Base-by-base conservation (phyloP, 768 basidiomycete genomes). In the Macrolepiota dolichaula region DNA sequence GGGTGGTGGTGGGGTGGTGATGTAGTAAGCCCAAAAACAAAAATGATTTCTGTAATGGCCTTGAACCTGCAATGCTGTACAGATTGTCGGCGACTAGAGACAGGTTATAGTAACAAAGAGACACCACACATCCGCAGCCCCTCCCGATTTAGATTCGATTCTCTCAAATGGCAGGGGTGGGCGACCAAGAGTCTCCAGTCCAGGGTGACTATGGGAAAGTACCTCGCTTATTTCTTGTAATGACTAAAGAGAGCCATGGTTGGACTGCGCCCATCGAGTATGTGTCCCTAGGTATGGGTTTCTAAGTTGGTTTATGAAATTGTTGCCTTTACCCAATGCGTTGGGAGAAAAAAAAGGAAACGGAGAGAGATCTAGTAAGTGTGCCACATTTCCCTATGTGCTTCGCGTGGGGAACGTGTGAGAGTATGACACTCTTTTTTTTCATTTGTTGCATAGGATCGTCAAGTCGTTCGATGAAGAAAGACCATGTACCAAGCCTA, bases 351-450 rank as follows among this genome's bases (percentile, higher is more conserved):
- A n/a, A 19, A 1, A 12, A 4, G 22, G 52, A 25, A 54, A 19
- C 10, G 36, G 1, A 12, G 4, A 12, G 52, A 22, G 37, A 54
- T 22, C 35, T 54, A 22, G 2, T 22, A 19, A 36, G 36, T 36
- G 37, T 29, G 36, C 52, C 38, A 13, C 19, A 37, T 19, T 37
- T n/a, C n/a, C 24, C 13, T 7, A n/a, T 47, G 46, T 57, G 46
- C 57, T 58, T 58, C 57, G 57, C 57, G 35, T 58, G 57, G 46
- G 47, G n/a, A n/a, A n/a, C 37, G 47, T 57, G 37, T 24, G 52
- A 37, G 25, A 37, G 37, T 4, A n/a, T 22, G 9, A 1, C 35
- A n/a, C n/a, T n/a, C n/a, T n/a, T n/a, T n/a, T n/a, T 54, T 3
- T 24, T 54, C 25, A 54, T 54, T 37, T 54, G 52, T 54, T 19